Percentiles rank a stretch among this genome's conserved stretches.
Conservation (phyloP, 352 stramenopile genomes). For the Aphanomyces cochlioides region DNA sequence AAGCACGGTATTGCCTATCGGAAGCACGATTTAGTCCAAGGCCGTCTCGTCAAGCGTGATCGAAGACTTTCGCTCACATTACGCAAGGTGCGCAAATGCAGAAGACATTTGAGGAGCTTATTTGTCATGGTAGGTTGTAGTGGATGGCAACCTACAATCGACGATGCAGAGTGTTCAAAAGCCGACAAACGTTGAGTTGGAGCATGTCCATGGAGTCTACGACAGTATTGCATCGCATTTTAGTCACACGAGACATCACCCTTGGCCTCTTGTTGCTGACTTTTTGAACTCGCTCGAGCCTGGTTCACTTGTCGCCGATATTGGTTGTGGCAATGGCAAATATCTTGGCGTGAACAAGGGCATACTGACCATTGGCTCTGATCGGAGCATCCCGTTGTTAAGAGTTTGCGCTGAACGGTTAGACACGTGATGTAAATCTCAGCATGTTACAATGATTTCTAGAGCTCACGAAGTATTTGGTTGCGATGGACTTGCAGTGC, state of each 20-base stretch:
- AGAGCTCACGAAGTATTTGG: slow-evolving; percentile 62
- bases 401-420: slow-evolving; percentile 24
- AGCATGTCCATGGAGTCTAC: slow-evolving; percentile 85
- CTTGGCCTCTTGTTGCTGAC: slow-evolving; percentile 69
- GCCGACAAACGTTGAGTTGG: slow-evolving; percentile 56
- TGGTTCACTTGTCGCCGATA: slow-evolving; percentile 62
- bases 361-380: slow-evolving; percentile 62
- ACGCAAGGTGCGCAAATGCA: slow-evolving; percentile 28
- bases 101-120: not conserved
- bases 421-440: not conserved
- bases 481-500: slow-evolving; percentile 63
- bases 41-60: slow-evolving; percentile 17
- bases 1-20: slow-evolving; percentile 39
- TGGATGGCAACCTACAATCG: not conserved
- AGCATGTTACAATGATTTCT: slow-evolving; percentile 1
- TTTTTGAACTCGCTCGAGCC: slow-evolving; percentile 49
- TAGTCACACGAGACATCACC: slow-evolving; percentile 75
- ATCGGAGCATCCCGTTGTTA: slow-evolving; percentile 76
- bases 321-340: slow-evolving; percentile 83
- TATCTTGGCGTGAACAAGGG: slow-evolving; percentile 61
- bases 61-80: slow-evolving; percentile 39
- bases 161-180: slow-evolving; percentile 16
- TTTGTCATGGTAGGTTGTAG: not conserved
- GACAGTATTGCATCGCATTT: slow-evolving; percentile 81
- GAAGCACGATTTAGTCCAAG: slow-evolving; percentile 38